Evolutionary conservation across 192 early-diverging fungal species (phyloP).

Genomic region (Coemansia sp.): DNA sequence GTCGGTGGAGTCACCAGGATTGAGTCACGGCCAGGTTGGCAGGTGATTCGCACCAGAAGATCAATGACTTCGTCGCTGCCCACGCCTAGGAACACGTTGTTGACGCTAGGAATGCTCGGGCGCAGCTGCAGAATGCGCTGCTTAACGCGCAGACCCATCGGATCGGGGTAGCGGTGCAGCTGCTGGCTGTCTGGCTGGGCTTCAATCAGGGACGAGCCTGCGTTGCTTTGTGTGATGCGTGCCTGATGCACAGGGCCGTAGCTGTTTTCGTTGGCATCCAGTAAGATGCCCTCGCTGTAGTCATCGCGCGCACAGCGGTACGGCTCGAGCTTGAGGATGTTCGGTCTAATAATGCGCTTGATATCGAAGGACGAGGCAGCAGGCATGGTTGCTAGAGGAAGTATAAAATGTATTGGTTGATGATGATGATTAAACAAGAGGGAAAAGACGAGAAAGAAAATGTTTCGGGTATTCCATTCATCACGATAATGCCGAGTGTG

Average conservation of each 20-base stretch:
- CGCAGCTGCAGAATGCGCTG: slow-evolving; percentile 70
- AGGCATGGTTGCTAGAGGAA: slow-evolving; percentile 13
- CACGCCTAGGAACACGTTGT: slow-evolving; percentile 92
- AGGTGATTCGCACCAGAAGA: slow-evolving; percentile 81
- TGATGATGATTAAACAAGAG: too few relatives aligned
- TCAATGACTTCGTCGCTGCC: slow-evolving; percentile 98
- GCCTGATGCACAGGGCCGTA: slow-evolving; percentile 64
- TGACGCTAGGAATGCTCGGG: slow-evolving; percentile 56
- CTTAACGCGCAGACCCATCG: slow-evolving; percentile 84
- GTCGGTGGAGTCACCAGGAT: slow-evolving; percentile 95
- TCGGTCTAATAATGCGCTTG: slow-evolving; percentile 70
- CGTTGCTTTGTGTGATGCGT: slow-evolving; percentile 30
- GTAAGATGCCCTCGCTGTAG: slow-evolving; percentile 85
- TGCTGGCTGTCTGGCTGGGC: slow-evolving; percentile 32
- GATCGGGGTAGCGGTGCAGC: slow-evolving; percentile 96
- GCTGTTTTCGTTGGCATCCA: slow-evolving; percentile 99
- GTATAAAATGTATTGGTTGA: too few relatives aligned
- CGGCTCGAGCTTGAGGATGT: slow-evolving; percentile 77
- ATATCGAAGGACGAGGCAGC: slow-evolving; percentile 53
- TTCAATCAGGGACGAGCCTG: slow-evolving; percentile 17
- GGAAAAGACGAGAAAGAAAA: too few relatives aligned
- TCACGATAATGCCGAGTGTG: too few relatives aligned
- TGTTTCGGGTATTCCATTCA: too few relatives aligned
- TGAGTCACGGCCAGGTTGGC: slow-evolving; percentile 86
- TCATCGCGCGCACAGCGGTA: slow-evolving; percentile 99